Conservation (phyloP, 2,329 filamentous ascomycete species). For the Aureobasidium vineae region DNA sequence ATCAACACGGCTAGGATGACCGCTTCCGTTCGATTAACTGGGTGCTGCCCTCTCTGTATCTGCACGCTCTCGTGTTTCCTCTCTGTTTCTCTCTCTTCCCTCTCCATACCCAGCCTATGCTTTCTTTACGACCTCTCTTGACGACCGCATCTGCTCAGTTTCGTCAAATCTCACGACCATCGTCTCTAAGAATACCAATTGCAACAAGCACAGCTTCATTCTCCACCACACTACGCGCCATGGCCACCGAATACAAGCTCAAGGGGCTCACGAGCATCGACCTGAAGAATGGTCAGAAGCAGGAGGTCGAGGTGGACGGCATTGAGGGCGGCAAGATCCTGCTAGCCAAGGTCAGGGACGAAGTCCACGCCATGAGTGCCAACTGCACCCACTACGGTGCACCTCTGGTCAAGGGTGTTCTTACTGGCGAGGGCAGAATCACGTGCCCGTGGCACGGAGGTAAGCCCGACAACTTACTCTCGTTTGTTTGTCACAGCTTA, state of each 20-base stretch:
- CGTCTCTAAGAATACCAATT: background rate
- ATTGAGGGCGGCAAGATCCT: constrained; percentile 83
- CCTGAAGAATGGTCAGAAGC: constrained; percentile 76
- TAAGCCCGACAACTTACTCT: constrained; percentile 43
- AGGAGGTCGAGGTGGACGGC: constrained; percentile 87
- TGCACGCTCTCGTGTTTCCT: constrained; percentile 4
- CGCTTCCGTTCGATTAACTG: background rate
- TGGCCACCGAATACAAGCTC: constrained; percentile 58
- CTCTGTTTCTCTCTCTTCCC: background rate
- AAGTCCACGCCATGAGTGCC: constrained; percentile 74
- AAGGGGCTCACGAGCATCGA: constrained; percentile 73
- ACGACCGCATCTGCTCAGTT: constrained; percentile 21
- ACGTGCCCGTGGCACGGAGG: constrained; percentile 98
- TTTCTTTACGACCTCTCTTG: constrained; percentile 24
- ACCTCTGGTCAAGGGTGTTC: constrained; percentile 78
- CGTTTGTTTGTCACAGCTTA: background rate
- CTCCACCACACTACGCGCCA: constrained; percentile 35
- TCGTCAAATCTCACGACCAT: constrained; percentile 19
- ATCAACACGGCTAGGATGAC: constrained; percentile 3
- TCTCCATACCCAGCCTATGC: constrained; percentile 18
- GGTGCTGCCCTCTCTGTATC: background rate
- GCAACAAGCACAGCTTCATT: constrained; percentile 27
- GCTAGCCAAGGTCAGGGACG: constrained; percentile 72
- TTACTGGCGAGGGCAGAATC: constrained; percentile 76
- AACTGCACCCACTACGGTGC: constrained; percentile 93